Conservation (phyloP, 2,329 filamentous ascomycete genomes). For the Teratosphaeriaceae sp. region DNA sequence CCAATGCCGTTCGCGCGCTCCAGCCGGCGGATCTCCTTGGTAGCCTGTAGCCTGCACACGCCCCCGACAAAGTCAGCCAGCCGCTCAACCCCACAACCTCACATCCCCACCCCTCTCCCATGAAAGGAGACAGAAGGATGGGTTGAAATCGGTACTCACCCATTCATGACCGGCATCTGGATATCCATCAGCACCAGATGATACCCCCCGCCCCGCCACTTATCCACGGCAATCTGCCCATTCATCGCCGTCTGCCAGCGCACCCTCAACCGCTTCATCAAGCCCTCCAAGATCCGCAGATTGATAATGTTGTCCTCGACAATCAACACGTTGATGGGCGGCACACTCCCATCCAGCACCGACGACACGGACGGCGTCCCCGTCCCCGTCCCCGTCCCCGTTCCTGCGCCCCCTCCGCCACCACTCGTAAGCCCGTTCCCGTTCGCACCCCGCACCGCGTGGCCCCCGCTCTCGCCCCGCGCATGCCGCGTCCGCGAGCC, state of each 20-base stretch:
- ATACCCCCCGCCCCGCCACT: slow-evolving; percentile 89
- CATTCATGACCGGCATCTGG: slow-evolving; percentile 88
- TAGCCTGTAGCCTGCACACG: slow-evolving; percentile 91
- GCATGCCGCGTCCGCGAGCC: background rate
- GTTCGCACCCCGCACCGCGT: background rate
- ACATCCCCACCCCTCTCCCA: too few relatives aligned
- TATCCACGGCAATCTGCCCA: slow-evolving; percentile 83
- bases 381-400: slow-evolving; percentile 4
- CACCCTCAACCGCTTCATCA: slow-evolving; percentile 93
- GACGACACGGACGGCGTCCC: background rate
- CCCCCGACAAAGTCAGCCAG: too few relatives aligned
- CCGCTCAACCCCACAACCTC: too few relatives aligned
- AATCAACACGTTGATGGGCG: slow-evolving; percentile 94
- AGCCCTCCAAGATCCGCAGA: slow-evolving; percentile 82
- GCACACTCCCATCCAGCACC: slow-evolving; percentile 73
- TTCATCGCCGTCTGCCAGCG: slow-evolving; percentile 98
- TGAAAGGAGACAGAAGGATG: too few relatives aligned
- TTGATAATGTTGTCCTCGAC: slow-evolving; percentile 99
- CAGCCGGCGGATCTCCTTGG: slow-evolving; percentile 83
- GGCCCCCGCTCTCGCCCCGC: too few relatives aligned
- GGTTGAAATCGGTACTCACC: too few relatives aligned
- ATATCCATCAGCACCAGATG: slow-evolving; percentile 99
- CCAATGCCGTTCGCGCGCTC: slow-evolving; percentile 90
- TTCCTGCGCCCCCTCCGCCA: background rate
- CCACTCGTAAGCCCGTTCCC: background rate